Conservation (phyloP, 2,329 filamentous ascomycete species). For the Pseudogymnoascus sp. region DNA sequence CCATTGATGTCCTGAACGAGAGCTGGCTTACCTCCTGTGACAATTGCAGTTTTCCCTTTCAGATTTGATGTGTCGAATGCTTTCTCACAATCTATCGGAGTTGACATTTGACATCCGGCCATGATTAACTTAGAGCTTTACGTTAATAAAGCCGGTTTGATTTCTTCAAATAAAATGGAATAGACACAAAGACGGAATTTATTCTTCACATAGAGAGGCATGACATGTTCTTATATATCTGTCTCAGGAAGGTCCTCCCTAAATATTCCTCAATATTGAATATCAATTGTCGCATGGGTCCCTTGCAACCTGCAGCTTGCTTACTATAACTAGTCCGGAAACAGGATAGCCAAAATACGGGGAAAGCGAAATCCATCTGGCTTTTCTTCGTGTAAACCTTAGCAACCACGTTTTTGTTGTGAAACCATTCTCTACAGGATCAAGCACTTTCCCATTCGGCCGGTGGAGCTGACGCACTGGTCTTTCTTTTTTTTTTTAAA, state of each 20-base stretch:
- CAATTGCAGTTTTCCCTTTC: constrained; percentile 29
- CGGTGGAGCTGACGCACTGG: too few relatives aligned
- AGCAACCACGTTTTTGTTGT: too few relatives aligned
- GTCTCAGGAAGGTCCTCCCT: not conserved
- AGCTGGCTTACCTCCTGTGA: constrained; percentile 23
- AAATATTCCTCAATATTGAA: not conserved
- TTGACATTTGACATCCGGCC: not conserved
- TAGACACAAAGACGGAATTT: not conserved
- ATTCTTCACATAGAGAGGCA: not conserved
- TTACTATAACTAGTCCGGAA: not conserved
- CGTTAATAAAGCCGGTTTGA: not conserved
- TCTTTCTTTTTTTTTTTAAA: too few relatives aligned
- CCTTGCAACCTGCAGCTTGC: not conserved
- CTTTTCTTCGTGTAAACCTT: too few relatives aligned
- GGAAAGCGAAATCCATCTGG: not conserved
- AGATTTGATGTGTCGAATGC: constrained; percentile 19
- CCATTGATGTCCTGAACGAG: not conserved
- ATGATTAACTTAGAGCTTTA: not conserved
- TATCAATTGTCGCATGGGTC: not conserved
- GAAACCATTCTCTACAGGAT: too few relatives aligned
- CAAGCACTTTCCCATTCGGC: too few relatives aligned
- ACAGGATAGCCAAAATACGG: not conserved
- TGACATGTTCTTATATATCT: not conserved
- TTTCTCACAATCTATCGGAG: constrained; percentile 16
- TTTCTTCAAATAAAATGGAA: not conserved